Percentiles rank a stretch among this genome's conserved stretches.
phyloP scores from a whole-genome alignment of 1,139 yeast species.

The Zhuliangozyma parablackwelliae region DNA sequence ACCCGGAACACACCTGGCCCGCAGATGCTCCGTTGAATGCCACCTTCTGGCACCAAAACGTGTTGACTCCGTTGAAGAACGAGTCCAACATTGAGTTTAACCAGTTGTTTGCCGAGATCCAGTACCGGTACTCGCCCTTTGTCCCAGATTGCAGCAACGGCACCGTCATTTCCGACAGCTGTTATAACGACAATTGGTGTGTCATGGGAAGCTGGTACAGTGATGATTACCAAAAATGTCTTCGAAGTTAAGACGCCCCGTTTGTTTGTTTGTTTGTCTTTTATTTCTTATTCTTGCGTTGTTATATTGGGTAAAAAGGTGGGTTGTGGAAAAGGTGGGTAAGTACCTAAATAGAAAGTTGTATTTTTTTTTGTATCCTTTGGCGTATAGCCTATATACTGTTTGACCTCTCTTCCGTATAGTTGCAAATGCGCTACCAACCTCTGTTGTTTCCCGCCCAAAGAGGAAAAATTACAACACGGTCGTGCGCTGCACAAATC shows the following conservation, averaged over 20 bases:
- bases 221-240: slow-evolving; percentile 10
- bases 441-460: too few relatives aligned
- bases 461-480: too few relatives aligned
- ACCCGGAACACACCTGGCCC: slow-evolving; percentile 47
- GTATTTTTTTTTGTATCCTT: too few relatives aligned
- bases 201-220: slow-evolving; percentile 11
- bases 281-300: too few relatives aligned
- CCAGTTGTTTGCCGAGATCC: slow-evolving; percentile 43
- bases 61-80: slow-evolving; percentile 30
- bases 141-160: slow-evolving; percentile 41
- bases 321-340: too few relatives aligned
- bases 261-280: too few relatives aligned
- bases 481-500: too few relatives aligned
- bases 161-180: slow-evolving; percentile 10
- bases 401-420: too few relatives aligned
- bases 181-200: slow-evolving; percentile 36
- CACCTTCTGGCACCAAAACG: slow-evolving; percentile 51
- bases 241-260: neutral
- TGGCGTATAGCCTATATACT: too few relatives aligned
- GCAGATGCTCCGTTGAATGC: slow-evolving; percentile 49
- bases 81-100: slow-evolving; percentile 35
- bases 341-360: too few relatives aligned
- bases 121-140: slow-evolving; percentile 52
- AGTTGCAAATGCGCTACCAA: too few relatives aligned
- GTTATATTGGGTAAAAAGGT: too few relatives aligned